Conservation (phyloP, 2,329 filamentous ascomycete species). For the Fusarium nygamai region DNA sequence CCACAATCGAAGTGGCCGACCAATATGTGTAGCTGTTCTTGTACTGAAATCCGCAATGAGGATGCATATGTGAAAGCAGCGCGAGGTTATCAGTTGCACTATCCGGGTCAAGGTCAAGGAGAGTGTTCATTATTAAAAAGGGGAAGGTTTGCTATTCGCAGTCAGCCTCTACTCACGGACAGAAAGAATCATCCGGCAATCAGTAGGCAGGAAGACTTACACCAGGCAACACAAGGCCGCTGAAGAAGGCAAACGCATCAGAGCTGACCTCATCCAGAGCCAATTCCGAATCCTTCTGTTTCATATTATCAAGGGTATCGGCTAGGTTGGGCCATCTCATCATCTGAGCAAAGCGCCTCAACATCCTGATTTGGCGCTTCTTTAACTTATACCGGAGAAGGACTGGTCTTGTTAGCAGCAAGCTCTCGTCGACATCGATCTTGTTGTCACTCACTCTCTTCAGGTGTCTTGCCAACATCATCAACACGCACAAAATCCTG, state of each 20-base stretch:
- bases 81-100: conserved; percentile 71
- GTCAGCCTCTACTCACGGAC: conserved; percentile 13
- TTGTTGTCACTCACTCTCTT: conserved; percentile 55
- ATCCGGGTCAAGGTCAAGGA: conserved; percentile 79
- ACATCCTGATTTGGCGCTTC: conserved; percentile 73
- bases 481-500: conserved; percentile 75
- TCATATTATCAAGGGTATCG: conserved; percentile 70
- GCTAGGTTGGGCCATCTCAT: conserved; percentile 82
- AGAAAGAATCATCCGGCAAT: neutral
- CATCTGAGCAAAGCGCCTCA: conserved; percentile 74
- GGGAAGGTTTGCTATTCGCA: conserved; percentile 66
- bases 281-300: conserved; percentile 67
- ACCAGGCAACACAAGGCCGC: conserved; percentile 76
- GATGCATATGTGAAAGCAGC: conserved; percentile 73
- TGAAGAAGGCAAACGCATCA: conserved; percentile 81
- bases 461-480: conserved; percentile 62
- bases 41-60: conserved; percentile 79
- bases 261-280: conserved; percentile 70
- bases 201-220: conserved; percentile 53
- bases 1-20: conserved; percentile 76
- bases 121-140: conserved; percentile 81
- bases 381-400: conserved; percentile 72
- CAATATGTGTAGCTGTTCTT: conserved; percentile 80
- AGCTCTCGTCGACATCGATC: neutral
- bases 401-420: conserved; percentile 49